These are phyloP conservation scores for Dioscorea dumetorum DNA, from an alignment of 106 monocot genomes.

Conservation along the genomic window DNA sequence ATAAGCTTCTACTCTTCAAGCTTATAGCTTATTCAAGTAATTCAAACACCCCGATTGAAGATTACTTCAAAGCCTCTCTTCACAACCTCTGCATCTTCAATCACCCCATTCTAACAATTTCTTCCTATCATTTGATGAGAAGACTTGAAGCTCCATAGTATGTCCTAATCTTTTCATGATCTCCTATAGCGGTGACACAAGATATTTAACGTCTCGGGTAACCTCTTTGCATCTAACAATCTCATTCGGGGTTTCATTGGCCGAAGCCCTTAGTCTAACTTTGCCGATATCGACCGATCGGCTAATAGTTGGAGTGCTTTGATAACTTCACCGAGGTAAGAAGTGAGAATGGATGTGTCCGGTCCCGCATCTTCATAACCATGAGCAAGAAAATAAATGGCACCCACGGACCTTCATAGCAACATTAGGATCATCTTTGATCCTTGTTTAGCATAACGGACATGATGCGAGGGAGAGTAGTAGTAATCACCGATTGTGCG, in stretches of 20 bases:
- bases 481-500: conserved; percentile 29
- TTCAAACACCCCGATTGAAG: too few species aligned
- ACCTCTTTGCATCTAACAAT: conserved; percentile 33
- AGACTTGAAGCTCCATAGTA: conserved; percentile 34
- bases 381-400: conserved; percentile 67
- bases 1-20: too few species aligned
- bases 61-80: too few species aligned
- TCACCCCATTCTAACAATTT: too few species aligned
- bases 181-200: conserved; percentile 34
- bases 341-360: conserved; percentile 23
- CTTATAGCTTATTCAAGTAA: too few species aligned
- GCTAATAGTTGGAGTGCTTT: conserved; percentile 46
- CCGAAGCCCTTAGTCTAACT: conserved; percentile 48
- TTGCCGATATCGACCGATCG: conserved; percentile 50
- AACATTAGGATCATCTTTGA: conserved; percentile 61
- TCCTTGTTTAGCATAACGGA: conserved; percentile 38
- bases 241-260: conserved; percentile 69
- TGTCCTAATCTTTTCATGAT: conserved; percentile 38
- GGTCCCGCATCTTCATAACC: conserved; percentile 53
- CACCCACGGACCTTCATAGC: conserved; percentile 75
- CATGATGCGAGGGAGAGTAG: conserved; percentile 37
- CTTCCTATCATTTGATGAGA: conserved; percentile 49
- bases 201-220: conserved; percentile 38
- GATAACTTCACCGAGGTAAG: conserved; percentile 51
- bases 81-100: too few species aligned